Base-by-base conservation (phyloP, 352 stramenopile species). In the Globisporangium abappressorium region DNA sequence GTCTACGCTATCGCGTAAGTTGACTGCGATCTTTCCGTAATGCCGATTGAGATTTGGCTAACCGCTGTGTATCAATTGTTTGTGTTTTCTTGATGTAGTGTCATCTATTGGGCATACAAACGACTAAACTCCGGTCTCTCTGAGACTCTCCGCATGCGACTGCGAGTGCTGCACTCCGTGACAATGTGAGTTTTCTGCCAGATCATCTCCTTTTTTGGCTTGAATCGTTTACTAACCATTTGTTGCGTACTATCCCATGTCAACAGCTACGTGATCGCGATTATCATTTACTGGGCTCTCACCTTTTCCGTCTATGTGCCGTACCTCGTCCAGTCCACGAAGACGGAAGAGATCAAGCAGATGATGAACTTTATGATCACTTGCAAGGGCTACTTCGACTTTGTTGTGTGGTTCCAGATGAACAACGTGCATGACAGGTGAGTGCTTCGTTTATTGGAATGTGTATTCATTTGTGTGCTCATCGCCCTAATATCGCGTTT, bases 301-400 rank as follows among this genome's bases (percentile, higher is more conserved):
- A 94, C 85, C 18, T 94, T 96, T 70, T 77, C 81, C 64, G 76
- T 94, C 67, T 96, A 94, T 72, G 85, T 96, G 64, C 88, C 88
- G 54, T 96, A 94, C 65, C 68, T 96, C 30, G 74, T 92, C n/a
- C 73, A 92, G 70, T 74, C 73, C 2, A 47, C 85, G 8, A 82
- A 79, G 20, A 77, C 80, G 30, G 76, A 71, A 18, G 73, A 77
- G 73, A 69, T 95, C 12, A 73, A 72, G 43, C 85, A 95, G 70
- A 82, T 94, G 73, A 95, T 94, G 86, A 91, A 87, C 69, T 95
- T 94, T 57, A 94, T 95, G 84, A 94, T 95, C 71, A 95, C 88
- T 43, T 94, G 86, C 78, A 95, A 95, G 70, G 88, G 88, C 49
- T 95, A 95, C 75, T 94, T 95, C 64, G 88, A 95, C 67, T 94